Percentiles rank a stretch among this genome's conserved stretches.
Conservation (phyloP, 2,329 filamentous ascomycete genomes). For the Venturiaceae sp. region DNA sequence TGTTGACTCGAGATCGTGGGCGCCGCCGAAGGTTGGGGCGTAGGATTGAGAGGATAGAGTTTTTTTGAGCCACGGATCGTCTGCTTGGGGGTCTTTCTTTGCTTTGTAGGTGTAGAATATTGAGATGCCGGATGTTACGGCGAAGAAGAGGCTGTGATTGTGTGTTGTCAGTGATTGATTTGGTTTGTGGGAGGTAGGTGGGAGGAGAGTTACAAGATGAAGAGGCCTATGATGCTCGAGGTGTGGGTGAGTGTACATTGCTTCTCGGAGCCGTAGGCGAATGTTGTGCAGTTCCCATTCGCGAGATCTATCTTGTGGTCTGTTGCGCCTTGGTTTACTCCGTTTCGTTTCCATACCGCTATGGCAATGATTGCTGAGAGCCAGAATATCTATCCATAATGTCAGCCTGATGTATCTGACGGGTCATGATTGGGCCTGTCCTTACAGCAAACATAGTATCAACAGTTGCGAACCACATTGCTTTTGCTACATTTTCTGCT, state of each 20-base stretch:
- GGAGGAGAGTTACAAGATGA: conserved; percentile 38
- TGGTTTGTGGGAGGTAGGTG: not conserved
- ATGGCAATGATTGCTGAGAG: conserved; percentile 48
- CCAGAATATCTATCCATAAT: conserved; percentile 38
- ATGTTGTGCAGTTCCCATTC: conserved; percentile 40
- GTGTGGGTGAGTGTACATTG: conserved; percentile 50
- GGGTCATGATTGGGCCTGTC: not conserved
- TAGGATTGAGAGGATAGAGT: conserved; percentile 29
- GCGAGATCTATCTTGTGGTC: conserved; percentile 27
- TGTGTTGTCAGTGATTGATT: not conserved
- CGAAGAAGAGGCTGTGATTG: conserved; percentile 45
- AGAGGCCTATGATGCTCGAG: conserved; percentile 44
- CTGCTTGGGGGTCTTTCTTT: conserved; percentile 40
- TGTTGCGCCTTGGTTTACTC: conserved; percentile 40
- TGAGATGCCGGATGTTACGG: conserved; percentile 41
- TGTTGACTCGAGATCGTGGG: conserved; percentile 27
- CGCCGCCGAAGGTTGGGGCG: conserved; percentile 32
- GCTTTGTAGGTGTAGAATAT: conserved; percentile 46
- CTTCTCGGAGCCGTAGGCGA: conserved; percentile 39
- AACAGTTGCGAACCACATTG: conserved; percentile 48
- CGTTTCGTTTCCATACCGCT: conserved; percentile 45
- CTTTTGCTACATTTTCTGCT: conserved; percentile 47
- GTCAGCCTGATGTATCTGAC: not conserved
- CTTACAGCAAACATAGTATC: conserved; percentile 39
- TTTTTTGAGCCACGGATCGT: conserved; percentile 16